Percentiles rank a stretch among this genome's conserved stretches.
phyloP scores from a whole-genome alignment of 306 rosid genomes.

The Mimosa bimucronata region DNA sequence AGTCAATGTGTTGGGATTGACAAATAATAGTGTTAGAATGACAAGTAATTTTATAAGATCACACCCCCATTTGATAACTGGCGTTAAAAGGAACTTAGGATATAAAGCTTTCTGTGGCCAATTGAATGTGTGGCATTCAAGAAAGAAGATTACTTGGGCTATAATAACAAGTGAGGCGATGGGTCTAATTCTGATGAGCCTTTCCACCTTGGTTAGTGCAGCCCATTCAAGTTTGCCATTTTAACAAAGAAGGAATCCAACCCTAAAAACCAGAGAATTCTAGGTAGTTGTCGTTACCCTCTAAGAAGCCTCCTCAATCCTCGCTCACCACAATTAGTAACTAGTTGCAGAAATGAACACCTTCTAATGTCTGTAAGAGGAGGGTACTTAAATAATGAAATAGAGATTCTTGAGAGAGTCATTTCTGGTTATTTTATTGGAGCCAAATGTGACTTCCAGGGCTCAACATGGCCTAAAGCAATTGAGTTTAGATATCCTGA shows the following conservation, averaged over 20 bases:
- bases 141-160: slow-evolving; percentile 55
- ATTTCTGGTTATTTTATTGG: slow-evolving; percentile 8
- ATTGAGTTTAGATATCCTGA: too few species aligned
- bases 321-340: background rate
- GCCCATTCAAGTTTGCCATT: slow-evolving; percentile 54
- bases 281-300: slow-evolving; percentile 25
- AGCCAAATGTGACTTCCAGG: too few species aligned
- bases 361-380: background rate
- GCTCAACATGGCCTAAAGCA: too few species aligned
- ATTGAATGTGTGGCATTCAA: slow-evolving; percentile 46
- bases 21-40: too few species aligned
- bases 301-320: slow-evolving; percentile 13
- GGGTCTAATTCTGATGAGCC: slow-evolving; percentile 48
- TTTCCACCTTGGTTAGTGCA: slow-evolving; percentile 59
- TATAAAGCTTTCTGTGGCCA: slow-evolving; percentile 32
- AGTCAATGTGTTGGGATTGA: too few species aligned
- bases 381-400: slow-evolving; percentile 5
- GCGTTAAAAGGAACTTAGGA: slow-evolving; percentile 47
- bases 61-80: slow-evolving; percentile 44
- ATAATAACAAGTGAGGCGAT: slow-evolving; percentile 62
- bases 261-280: background rate
- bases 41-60: slow-evolving; percentile 64
- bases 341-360: background rate
- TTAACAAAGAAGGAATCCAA: background rate
- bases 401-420: slow-evolving; percentile 22